Base-by-base conservation (phyloP, 163 green algal species). In the Trebouxiophyceae sp. region DNA sequence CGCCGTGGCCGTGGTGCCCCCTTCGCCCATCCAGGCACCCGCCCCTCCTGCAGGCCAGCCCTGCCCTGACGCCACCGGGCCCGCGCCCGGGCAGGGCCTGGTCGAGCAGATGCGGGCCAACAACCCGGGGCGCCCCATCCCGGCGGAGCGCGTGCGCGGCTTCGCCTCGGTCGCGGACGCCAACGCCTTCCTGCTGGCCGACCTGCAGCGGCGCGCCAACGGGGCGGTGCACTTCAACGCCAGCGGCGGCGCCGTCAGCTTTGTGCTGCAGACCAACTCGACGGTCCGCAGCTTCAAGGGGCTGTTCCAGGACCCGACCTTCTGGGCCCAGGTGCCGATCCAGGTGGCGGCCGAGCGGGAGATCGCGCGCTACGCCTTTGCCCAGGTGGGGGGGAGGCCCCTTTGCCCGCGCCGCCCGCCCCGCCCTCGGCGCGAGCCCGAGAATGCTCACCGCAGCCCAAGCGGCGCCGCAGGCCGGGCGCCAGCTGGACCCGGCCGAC, bases 231-330 rank as follows among this genome's bases (percentile, higher is more conserved):
- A 95, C 44, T n/a, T 54, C 5, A 62, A 60, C 6, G 55, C 54
- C 47, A 33, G 33, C 28, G 5, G 47, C 12, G 33, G 31, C 4
- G 47, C 47, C 22, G 66, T 87, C 16, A 76, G 84, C 24, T 95
- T 89, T 58, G 70, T 81, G 0, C 55, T 95, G 34, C 89, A 95
- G 64, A 82, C 74, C 28, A 96, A 97, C 77, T 73, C 46, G 23
- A 83, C 74, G 0, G 73, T 73, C 8, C 90, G 90, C 65, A 87
- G 81, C 70, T 92, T 93, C 75, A 88, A 88, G 68, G 83, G 78
- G 34, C 56, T 73, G 1, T 95, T 84, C 63, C 87, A 96, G 72
- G 83, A 95, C 67, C 84, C 82, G 16, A 91, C 85, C 45, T 81
- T 73, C 33, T 93, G 92, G 62, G 78, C 85, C 26, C 69, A 86